Conservation (phyloP, 2,329 filamentous ascomycete genomes). For the Alternaria incomplexa region DNA sequence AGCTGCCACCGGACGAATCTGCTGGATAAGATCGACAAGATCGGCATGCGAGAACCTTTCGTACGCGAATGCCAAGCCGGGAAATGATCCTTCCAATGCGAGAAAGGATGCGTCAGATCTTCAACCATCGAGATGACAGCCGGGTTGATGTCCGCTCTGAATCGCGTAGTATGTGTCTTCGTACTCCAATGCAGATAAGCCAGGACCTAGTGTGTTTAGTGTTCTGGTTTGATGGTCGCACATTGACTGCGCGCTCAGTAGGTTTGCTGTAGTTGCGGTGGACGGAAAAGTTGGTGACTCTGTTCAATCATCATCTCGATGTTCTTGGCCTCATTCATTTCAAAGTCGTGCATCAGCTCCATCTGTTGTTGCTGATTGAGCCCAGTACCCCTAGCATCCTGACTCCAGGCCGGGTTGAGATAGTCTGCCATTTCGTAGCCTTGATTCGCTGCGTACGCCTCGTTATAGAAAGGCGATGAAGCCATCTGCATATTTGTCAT, state of each 20-base stretch:
- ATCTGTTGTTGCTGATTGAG: slow-evolving; percentile 81
- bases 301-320: slow-evolving; percentile 52
- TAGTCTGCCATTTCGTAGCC: slow-evolving; percentile 48
- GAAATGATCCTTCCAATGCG: background rate
- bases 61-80: background rate
- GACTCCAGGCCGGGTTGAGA: slow-evolving; percentile 66
- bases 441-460: slow-evolving; percentile 43
- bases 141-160: background rate
- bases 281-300: slow-evolving; percentile 47
- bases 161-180: background rate
- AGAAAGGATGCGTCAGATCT: background rate
- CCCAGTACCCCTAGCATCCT: slow-evolving; percentile 45
- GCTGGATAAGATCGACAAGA: slow-evolving; percentile 11
- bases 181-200: background rate
- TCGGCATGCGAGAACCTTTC: slow-evolving; percentile 3
- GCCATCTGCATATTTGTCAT: slow-evolving; percentile 31
- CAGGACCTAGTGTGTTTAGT: background rate
- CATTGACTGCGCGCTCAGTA: slow-evolving; percentile 25
- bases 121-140: background rate
- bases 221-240: background rate
- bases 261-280: slow-evolving; percentile 34
- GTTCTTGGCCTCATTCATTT: slow-evolving; percentile 58
- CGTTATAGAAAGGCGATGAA: slow-evolving; percentile 41
- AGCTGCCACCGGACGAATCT: background rate
- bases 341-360: slow-evolving; percentile 81